Base-by-base conservation (phyloP, 164 flowering plant genomes). In the Stephania cephalantha region DNA sequence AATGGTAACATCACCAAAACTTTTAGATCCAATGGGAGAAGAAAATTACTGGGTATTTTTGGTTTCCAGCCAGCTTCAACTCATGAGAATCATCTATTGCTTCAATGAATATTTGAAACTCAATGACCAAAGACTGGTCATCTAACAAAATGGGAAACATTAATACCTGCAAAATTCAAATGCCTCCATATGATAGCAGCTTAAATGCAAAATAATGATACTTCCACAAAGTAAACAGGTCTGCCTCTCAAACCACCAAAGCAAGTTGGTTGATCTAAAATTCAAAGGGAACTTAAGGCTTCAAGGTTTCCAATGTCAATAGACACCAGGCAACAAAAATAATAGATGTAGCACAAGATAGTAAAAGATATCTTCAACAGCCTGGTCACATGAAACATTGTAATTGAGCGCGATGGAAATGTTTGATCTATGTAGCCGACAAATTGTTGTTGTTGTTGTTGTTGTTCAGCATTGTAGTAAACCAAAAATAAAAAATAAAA, bases 41-140 rank as follows among this genome's bases (percentile, higher is more conserved):
- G 58, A 71, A 46, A 74, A 65, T 71, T 91, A 95, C 98, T 86
- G 94, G 97, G 85, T 90, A 93, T 68, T 89, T 92, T 76, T 92
- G 97, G 76, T 91, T 82, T 66, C 91, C 93, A 76, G 83, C 91
- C 82, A 95, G 81, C 67, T 89, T 83, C 76, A 93, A 79, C 82
- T 95, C 97, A 83, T 95, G 95, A 68, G 86, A 80, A 73, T 84
- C 75, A 80, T 95, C 98, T 75, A 95, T 75, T 58, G 95, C 89
- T 85, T 93, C 95, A 77, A 95, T 88, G 75, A 95, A 90, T 53
- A 75, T 76, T 85, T 89, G 89, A 83, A 95, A 95, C 73, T 95
- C 97, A 78, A 76, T 77, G 72, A 78, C 85, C 84, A 95, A 83
- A 45, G 84, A 85, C 55, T 85, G 88, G 78, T 93, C 93, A 84